A percentile compares a stretch with the other conserved stretches of the same genome.
Conservation (phyloP, 2,329 filamentous ascomycete genomes). For the Curvularia eragrostidis region DNA sequence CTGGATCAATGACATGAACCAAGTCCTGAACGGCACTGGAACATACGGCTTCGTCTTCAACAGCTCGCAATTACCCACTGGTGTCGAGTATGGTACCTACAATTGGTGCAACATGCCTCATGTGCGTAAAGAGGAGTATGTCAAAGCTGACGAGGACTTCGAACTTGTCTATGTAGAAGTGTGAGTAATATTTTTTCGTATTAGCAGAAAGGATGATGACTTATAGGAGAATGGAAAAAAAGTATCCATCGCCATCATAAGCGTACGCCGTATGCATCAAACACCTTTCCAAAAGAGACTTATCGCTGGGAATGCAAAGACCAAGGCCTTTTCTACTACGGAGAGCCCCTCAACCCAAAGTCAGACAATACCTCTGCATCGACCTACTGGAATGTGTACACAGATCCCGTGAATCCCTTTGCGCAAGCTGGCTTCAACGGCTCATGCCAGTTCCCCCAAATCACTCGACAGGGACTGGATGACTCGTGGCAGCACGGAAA, state of each 20-base stretch:
- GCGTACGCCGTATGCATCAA: slow-evolving; percentile 78
- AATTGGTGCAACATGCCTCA: slow-evolving; percentile 92
- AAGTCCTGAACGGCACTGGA: slow-evolving; percentile 65
- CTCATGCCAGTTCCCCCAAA: slow-evolving; percentile 81
- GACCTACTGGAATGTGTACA: slow-evolving; percentile 71
- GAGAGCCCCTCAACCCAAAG: slow-evolving; percentile 59
- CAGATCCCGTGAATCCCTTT: slow-evolving; percentile 70
- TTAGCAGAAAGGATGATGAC: not conserved
- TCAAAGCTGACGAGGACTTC: slow-evolving; percentile 61
- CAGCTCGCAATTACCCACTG: slow-evolving; percentile 64
- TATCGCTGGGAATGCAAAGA: slow-evolving; percentile 77
- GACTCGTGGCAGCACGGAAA: slow-evolving; percentile 78
- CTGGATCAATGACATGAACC: slow-evolving; percentile 66
- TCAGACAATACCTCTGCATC: slow-evolving; percentile 58
- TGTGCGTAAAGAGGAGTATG: slow-evolving; percentile 71
- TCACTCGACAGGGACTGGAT: slow-evolving; percentile 72
- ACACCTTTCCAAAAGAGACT: slow-evolving; percentile 76
- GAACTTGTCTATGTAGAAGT: slow-evolving; percentile 77
- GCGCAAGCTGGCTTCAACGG: slow-evolving; percentile 71
- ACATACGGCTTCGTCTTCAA: slow-evolving; percentile 79
- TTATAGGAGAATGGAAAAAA: not conserved
- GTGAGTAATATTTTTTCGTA: slow-evolving; percentile 49
- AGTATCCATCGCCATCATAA: slow-evolving; percentile 82
- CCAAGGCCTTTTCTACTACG: slow-evolving; percentile 73
- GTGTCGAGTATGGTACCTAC: slow-evolving; percentile 66